A percentile compares a stretch with the other conserved stretches of the same genome.
These are phyloP conservation scores for Galerina marginata DNA, from an alignment of 768 basidiomycete genomes.

Conservation along the genomic window DNA sequence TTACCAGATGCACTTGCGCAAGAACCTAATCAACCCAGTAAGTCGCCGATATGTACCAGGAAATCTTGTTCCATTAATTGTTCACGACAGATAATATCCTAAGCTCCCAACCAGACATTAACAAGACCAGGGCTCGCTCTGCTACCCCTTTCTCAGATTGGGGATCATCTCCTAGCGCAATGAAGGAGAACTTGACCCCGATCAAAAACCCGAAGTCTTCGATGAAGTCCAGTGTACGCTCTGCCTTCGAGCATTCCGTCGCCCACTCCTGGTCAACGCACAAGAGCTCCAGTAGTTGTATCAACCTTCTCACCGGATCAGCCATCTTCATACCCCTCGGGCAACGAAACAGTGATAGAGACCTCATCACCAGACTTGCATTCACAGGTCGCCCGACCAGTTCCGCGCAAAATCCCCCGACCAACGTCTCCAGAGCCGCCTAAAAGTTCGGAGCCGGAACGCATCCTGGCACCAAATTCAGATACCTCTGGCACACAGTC, in stretches of 20 bases:
- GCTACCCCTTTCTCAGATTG: conserved; percentile 20
- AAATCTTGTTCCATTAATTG: too few relatives aligned
- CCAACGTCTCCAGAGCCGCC: conserved; percentile 42
- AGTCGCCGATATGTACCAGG: too few relatives aligned
- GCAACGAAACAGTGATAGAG: conserved; percentile 23
- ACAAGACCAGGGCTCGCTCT: conserved; percentile 17
- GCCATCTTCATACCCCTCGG: conserved; percentile 18
- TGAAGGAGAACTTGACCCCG: background rate
- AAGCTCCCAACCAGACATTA: background rate
- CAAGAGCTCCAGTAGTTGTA: conserved; percentile 14
- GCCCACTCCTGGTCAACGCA: conserved; percentile 42
- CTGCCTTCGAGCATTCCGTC: conserved; percentile 18
- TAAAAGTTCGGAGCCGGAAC: conserved; percentile 39
- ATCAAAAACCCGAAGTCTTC: background rate
- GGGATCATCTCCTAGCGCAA: conserved; percentile 11
- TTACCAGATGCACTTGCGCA: background rate
- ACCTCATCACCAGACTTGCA: background rate
- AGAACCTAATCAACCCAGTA: background rate
- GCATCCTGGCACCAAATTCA: conserved; percentile 61
- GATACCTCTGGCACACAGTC: conserved; percentile 52
- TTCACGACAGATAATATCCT: too few relatives aligned
- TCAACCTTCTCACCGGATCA: background rate
- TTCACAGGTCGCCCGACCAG: conserved; percentile 13
- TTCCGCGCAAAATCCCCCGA: conserved; percentile 53
- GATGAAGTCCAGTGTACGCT: background rate